Base-by-base conservation (phyloP, 805 yeast species). In the Myxozyma monticola region DNA sequence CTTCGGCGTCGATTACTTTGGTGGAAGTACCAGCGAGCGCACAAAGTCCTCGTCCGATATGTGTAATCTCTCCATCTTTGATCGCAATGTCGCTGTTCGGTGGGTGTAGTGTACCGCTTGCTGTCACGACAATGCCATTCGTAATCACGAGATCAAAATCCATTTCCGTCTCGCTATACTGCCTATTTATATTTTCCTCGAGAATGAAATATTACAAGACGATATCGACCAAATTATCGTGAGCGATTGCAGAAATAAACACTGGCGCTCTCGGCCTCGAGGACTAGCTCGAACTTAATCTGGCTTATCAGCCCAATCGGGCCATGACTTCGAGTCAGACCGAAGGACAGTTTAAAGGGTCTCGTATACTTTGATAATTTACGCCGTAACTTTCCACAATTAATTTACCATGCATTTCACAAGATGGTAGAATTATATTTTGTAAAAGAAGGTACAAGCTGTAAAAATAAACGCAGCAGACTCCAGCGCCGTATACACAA, bases 1-100 rank as follows among this genome's bases (percentile, higher is more conserved):
- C 77, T 49, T 74, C 67, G 3, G 78, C 78, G 61, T 76, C 79
- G 21, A 75, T 69, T 10, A 61, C 59, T 38, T 63, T 60, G 15
- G 46, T 48, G 14, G 26, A 39, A 4, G 37, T 25, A 4, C 42
- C 33, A 6, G 56, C 55, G 15, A 50, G 26, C 65, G 42, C 36
- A 14, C 20, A 73, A 9, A 59, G 62, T n/a, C 61, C 60, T 4
- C 65, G 54, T n/a, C 76, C 66, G 56, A 74, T 67, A 3, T 68
- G 64, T 31, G 57, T 54, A 30, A 74, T 72, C 14, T 62, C 65
- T n/a, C 75, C 77, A 54, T 69, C 67, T 40, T 55, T 65, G 44
- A 75, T 64, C 18, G 76, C 77, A 33, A 76, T 69, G 53, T 71
- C 65, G 9, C 62, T 59, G 48, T 59, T 51, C 2, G 65, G 65